phyloP scores from a whole-genome alignment of 805 yeast genomes.

The Grigorovia jiainica region DNA sequence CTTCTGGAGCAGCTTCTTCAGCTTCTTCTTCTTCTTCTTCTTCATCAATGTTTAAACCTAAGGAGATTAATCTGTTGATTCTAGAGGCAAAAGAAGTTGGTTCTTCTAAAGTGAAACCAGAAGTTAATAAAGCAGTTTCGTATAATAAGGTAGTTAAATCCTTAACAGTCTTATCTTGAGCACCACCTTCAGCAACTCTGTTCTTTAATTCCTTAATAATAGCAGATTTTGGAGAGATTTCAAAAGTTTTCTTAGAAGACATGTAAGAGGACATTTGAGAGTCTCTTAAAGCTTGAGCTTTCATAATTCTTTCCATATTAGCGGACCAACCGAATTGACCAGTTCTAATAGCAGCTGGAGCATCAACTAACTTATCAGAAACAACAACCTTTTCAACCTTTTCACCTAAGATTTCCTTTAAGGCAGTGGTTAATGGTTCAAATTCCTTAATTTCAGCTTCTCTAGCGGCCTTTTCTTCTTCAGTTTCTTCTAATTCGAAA shows the following conservation, averaged over 20 bases:
- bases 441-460: slow-evolving; percentile 88
- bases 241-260: slow-evolving; percentile 99
- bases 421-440: slow-evolving; percentile 89
- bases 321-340: slow-evolving; percentile 99
- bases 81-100: slow-evolving; percentile 96
- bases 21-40: slow-evolving; percentile 46
- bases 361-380: slow-evolving; percentile 92
- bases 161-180: slow-evolving; percentile 96
- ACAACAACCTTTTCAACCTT: slow-evolving; percentile 99
- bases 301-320: slow-evolving; percentile 99
- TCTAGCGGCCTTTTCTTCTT: slow-evolving; percentile 91
- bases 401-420: slow-evolving; percentile 96
- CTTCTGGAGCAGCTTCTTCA: slow-evolving; percentile 33
- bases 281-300: slow-evolving; percentile 99
- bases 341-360: slow-evolving; percentile 99
- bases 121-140: slow-evolving; percentile 96
- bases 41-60: slow-evolving; percentile 97
- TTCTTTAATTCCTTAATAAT: slow-evolving; percentile 92
- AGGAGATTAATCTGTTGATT: slow-evolving; percentile 95
- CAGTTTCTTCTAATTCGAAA: slow-evolving; percentile 96
- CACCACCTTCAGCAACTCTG: slow-evolving; percentile 95
- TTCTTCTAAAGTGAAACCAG: slow-evolving; percentile 98
- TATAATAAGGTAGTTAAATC: slow-evolving; percentile 91
- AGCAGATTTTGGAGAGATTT: slow-evolving; percentile 93
- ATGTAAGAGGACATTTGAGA: slow-evolving; percentile 98